These are phyloP conservation scores for Xylariaceae sp. DNA, from an alignment of 2,329 filamentous ascomycete genomes.

Conservation along the genomic window DNA sequence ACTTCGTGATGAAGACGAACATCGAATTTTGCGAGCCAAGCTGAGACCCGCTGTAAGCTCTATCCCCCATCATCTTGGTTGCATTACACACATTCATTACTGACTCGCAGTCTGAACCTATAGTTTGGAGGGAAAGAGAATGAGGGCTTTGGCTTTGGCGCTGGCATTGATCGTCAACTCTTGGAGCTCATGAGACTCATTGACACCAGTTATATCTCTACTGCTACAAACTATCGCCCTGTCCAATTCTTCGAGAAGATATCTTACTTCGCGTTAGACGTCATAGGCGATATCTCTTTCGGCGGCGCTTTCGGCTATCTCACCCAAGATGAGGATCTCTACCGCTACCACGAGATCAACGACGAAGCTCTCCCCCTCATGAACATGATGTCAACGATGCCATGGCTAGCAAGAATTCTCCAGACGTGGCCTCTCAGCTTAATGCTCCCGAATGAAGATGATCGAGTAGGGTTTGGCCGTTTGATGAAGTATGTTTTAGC, in stretches of 20 bases:
- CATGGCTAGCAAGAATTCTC: constrained; percentile 35
- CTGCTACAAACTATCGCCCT: constrained; percentile 29
- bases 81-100: background rate
- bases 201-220: constrained; percentile 45
- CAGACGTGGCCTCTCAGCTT: constrained; percentile 37
- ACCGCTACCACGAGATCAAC: constrained; percentile 43
- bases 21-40: constrained; percentile 40
- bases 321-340: constrained; percentile 46
- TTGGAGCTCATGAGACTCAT: constrained; percentile 44
- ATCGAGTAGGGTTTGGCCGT: constrained; percentile 38
- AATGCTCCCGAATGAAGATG: constrained; percentile 36
- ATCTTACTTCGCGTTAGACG: constrained; percentile 53
- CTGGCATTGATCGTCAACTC: constrained; percentile 40
- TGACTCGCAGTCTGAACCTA: constrained; percentile 12
- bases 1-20: constrained; percentile 33
- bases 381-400: constrained; percentile 37
- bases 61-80: background rate
- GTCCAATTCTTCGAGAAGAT: constrained; percentile 51
- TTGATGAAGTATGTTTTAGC: constrained; percentile 35
- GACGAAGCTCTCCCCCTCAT: constrained; percentile 40
- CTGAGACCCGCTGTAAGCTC: constrained; percentile 42
- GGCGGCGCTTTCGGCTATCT: constrained; percentile 52
- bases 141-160: constrained; percentile 40
- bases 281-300: constrained; percentile 52
- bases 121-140: constrained; percentile 53